Percentiles rank a stretch among this genome's conserved stretches.
Conservation (phyloP, 371 early-diverging fungal species). For the Blyttiomyces sp. region DNA sequence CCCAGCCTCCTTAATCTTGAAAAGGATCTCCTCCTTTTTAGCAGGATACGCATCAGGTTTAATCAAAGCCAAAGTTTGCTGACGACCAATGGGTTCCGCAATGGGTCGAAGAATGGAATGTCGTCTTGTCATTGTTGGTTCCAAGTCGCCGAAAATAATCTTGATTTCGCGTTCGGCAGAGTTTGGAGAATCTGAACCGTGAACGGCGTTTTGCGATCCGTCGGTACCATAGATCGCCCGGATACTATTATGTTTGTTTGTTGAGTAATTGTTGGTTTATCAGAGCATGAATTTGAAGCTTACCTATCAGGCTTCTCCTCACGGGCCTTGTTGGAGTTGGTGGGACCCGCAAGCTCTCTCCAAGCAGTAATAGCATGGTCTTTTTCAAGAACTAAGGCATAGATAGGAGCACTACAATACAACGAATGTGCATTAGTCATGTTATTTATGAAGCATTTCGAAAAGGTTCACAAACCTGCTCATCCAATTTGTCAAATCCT, state of each 20-base stretch:
- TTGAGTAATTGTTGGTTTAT: constrained; percentile 13
- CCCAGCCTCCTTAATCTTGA: constrained; percentile 50
- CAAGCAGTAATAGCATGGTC: constrained; percentile 63
- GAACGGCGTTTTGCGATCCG: constrained; percentile 69
- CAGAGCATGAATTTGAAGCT: background rate
- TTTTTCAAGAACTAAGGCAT: constrained; percentile 67
- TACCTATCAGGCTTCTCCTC: constrained; percentile 56
- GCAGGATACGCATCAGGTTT: constrained; percentile 60
- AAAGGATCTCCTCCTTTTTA: constrained; percentile 57
- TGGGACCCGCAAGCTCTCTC: constrained; percentile 73
- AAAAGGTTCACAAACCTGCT: constrained; percentile 46
- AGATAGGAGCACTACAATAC: constrained; percentile 59
- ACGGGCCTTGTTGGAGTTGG: constrained; percentile 66
- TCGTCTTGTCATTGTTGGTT: background rate
- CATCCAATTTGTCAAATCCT: constrained; percentile 68
- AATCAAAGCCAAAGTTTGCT: constrained; percentile 59
- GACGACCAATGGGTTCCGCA: background rate
- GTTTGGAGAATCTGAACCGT: constrained; percentile 72
- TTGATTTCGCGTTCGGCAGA: constrained; percentile 70
- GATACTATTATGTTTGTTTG: constrained; percentile 31
- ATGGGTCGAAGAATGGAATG: background rate
- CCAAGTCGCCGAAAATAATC: constrained; percentile 34
- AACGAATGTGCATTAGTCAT: background rate
- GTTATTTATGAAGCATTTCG: background rate
- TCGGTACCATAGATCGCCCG: constrained; percentile 65